Conservation (phyloP, 2,329 filamentous ascomycete species). For the Aschersonia sp. region DNA sequence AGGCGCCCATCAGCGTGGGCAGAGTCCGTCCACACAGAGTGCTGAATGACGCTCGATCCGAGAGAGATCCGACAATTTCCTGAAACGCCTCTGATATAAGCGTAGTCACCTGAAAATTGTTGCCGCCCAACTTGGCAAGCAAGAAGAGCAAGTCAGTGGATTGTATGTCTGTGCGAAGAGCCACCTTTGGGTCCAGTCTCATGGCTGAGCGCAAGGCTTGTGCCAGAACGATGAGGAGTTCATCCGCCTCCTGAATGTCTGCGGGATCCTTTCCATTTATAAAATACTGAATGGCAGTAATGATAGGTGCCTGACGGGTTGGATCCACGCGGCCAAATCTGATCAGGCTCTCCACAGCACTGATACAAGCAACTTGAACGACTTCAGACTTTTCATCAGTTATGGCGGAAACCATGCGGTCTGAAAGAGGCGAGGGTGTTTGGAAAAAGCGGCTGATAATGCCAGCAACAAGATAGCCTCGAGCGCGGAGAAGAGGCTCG, state of each 20-base stretch:
- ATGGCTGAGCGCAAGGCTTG: slow-evolving; percentile 78
- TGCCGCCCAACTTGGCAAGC: slow-evolving; percentile 74
- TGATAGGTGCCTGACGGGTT: slow-evolving; percentile 45
- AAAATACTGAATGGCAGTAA: slow-evolving; percentile 56
- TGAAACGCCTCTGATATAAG: slow-evolving; percentile 86
- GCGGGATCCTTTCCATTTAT: slow-evolving; percentile 66
- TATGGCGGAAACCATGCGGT: slow-evolving; percentile 63
- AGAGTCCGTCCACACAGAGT: slow-evolving; percentile 74
- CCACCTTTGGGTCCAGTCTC: slow-evolving; percentile 60
- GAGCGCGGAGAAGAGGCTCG: slow-evolving; percentile 66
- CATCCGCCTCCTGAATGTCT: slow-evolving; percentile 78
- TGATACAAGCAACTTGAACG: slow-evolving; percentile 84
- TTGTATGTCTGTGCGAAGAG: slow-evolving; percentile 55
- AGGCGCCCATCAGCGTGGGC: slow-evolving; percentile 75
- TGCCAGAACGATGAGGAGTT: slow-evolving; percentile 79
- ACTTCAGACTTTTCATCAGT: slow-evolving; percentile 67
- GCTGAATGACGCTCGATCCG: slow-evolving; percentile 56
- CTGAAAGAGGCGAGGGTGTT: slow-evolving; percentile 50
- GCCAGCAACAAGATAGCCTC: slow-evolving; percentile 78
- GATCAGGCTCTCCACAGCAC: slow-evolving; percentile 60
- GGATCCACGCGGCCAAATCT: slow-evolving; percentile 33
- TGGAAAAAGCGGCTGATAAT: slow-evolving; percentile 57
- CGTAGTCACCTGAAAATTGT: slow-evolving; percentile 82
- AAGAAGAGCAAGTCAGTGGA: slow-evolving; percentile 78
- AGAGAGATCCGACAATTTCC: slow-evolving; percentile 59